Base-by-base conservation (phyloP, 257 asterid species). In the Fraxinus excelsior region DNA sequence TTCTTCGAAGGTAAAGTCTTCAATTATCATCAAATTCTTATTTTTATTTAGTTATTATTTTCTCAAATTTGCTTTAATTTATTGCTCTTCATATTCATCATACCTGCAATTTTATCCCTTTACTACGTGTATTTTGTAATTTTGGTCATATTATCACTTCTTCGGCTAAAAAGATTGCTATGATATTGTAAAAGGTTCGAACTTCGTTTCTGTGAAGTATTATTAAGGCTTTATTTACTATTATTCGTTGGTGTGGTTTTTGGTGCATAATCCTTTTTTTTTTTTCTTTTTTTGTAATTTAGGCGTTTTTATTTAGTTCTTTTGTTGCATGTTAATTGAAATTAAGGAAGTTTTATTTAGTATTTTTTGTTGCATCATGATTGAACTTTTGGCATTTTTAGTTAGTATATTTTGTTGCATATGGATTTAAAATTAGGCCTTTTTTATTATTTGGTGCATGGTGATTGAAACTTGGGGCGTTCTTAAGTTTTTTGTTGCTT, bases 1-100 rank as follows among this genome's bases (percentile, higher is more conserved):
- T 44, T 71, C 28, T 44, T 32, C 71, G 11, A 42, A 46, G 84
- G 80, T 80, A 75, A 68, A 40, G 67, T 68, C 21, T 40, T 68
- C 16, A 46, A 38, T 75, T 32, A 38, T 46, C 49, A 60, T 71
- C 64, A 62, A 58, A 46, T 38, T 26, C 25, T 62, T 14, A 8
- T 40, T 19, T 62, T 37, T 71, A 60, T 21, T 70, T 9, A 8
- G 3, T 71, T 19, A n/a, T 25, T 60, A 13, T 51, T 53, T 53
- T 19, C 64, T 53, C 18, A 18, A 51, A 18, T 18, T 18, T 53
- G 64, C 64, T 53, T n/a, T 53, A 7, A 6, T 53, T 5, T 18
- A 65, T 44, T 29, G 18, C 8, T 46, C 34, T 31, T 44, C 5
- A 66, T 35, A 40, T 77, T 28, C 28, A 38, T 51, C 51, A 51